These are phyloP conservation scores for Adansonia gregorii DNA, from an alignment of 441 rosid genomes.

Conservation along the genomic window DNA sequence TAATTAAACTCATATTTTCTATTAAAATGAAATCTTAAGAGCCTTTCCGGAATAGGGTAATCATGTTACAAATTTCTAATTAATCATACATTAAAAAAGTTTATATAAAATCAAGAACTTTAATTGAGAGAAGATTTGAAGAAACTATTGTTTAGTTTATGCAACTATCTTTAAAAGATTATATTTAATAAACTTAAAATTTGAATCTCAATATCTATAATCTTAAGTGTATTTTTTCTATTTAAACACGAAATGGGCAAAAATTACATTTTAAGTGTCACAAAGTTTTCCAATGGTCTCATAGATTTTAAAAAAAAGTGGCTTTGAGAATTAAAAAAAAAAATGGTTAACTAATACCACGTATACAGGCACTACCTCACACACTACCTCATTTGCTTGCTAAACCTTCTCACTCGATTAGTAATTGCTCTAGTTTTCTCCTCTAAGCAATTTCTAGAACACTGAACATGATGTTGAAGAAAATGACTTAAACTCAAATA, in stretches of 20 bases:
- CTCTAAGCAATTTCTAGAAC: conserved; percentile 27
- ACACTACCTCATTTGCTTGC: conserved; percentile 23
- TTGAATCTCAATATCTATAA: too few species aligned
- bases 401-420: conserved; percentile 30
- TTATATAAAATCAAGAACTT: too few species aligned
- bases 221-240: too few species aligned
- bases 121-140: too few species aligned
- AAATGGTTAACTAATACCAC: not conserved
- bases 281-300: not conserved
- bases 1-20: too few species aligned
- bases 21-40: too few species aligned
- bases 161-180: too few species aligned
- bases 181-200: too few species aligned
- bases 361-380: not conserved
- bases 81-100: too few species aligned
- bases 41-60: too few species aligned
- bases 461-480: not conserved
- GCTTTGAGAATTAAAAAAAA: conserved; percentile 2
- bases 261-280: not conserved
- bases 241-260: not conserved
- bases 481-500: not conserved
- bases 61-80: too few species aligned
- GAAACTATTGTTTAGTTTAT: too few species aligned
- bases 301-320: conserved; percentile 7
- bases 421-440: not conserved